phyloP scores from a whole-genome alignment of 2,329 filamentous ascomycete genomes.

The Venturiaceae sp. region DNA sequence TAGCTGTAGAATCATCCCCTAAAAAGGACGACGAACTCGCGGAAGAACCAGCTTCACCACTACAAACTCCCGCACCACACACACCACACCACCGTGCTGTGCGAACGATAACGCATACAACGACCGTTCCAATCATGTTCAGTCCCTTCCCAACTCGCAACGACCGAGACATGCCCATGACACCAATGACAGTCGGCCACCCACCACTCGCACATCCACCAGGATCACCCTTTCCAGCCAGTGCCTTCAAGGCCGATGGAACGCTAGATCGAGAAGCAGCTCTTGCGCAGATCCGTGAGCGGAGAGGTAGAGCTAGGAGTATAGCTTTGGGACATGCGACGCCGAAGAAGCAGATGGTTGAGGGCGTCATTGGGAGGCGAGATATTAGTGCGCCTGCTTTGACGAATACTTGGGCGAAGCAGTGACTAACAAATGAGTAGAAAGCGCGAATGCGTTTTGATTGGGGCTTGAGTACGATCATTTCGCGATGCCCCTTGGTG shows the following conservation, averaged over 20 bases:
- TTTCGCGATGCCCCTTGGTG: too few species aligned
- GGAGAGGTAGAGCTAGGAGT: constrained; percentile 61
- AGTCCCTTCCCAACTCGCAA: constrained; percentile 20
- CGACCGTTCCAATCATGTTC: constrained; percentile 37
- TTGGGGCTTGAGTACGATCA: too few species aligned
- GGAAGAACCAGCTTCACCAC: constrained; percentile 13
- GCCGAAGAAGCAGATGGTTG: constrained; percentile 48
- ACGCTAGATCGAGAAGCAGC: constrained; percentile 57
- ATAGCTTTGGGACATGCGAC: constrained; percentile 54
- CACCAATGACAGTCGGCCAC: constrained; percentile 24
- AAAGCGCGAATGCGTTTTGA: background rate
- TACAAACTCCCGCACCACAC: constrained; percentile 14
- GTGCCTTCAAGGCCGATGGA: constrained; percentile 22
- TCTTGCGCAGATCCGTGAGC: constrained; percentile 63
- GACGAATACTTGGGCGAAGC: background rate
- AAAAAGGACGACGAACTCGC: background rate
- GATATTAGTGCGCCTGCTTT: constrained; percentile 36
- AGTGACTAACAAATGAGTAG: background rate
- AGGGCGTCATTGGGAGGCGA: constrained; percentile 29
- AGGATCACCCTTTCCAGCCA: background rate
- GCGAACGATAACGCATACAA: constrained; percentile 37
- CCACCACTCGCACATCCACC: constrained; percentile 16
- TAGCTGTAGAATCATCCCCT: background rate
- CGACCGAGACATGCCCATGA: constrained; percentile 15
- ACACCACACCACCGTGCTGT: constrained; percentile 20